phyloP scores from a whole-genome alignment of 2,329 filamentous ascomycete species.

The Verticillium zaregamsianum region DNA sequence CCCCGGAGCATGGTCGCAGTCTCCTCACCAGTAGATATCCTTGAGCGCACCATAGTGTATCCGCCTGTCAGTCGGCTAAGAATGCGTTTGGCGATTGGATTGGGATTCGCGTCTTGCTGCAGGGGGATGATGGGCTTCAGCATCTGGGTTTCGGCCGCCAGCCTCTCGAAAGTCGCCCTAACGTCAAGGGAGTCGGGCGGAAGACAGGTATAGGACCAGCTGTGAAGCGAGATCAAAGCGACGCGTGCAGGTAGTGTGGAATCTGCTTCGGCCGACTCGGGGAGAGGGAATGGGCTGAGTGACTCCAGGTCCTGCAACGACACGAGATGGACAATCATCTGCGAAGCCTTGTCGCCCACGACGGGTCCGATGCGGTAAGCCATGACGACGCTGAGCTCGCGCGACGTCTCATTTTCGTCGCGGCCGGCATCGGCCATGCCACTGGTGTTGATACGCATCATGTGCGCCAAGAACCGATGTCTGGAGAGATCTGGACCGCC shows the following conservation, averaged over 20 bases:
- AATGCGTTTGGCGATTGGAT: background rate
- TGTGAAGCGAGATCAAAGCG: slow-evolving; percentile 29
- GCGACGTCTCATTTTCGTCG: slow-evolving; percentile 20
- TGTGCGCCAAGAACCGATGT: slow-evolving; percentile 32
- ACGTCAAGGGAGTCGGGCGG: slow-evolving; percentile 30
- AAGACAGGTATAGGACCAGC: slow-evolving; percentile 34
- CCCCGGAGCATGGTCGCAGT: slow-evolving; percentile 32
- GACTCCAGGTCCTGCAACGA: slow-evolving; percentile 30
- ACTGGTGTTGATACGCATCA: slow-evolving; percentile 30
- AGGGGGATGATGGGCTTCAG: background rate
- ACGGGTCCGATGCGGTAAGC: slow-evolving; percentile 26
- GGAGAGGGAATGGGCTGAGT: background rate
- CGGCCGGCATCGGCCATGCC: slow-evolving; percentile 31
- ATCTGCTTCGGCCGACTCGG: background rate
- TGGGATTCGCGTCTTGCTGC: background rate
- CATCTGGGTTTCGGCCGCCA: slow-evolving; percentile 10
- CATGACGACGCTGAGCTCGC: slow-evolving; percentile 29
- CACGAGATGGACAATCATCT: slow-evolving; percentile 30
- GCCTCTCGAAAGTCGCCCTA: slow-evolving; percentile 21
- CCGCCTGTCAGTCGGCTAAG: slow-evolving; percentile 27
- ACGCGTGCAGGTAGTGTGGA: background rate
- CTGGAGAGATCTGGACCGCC: slow-evolving; percentile 13
- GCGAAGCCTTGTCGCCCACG: slow-evolving; percentile 16
- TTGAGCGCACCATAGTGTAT: slow-evolving; percentile 31
- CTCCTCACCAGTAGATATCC: slow-evolving; percentile 32